These are phyloP conservation scores for Physcomitrium patens DNA, from an alignment of 225 moss, liverwort and hornwort genomes.

Conservation along the genomic window DNA sequence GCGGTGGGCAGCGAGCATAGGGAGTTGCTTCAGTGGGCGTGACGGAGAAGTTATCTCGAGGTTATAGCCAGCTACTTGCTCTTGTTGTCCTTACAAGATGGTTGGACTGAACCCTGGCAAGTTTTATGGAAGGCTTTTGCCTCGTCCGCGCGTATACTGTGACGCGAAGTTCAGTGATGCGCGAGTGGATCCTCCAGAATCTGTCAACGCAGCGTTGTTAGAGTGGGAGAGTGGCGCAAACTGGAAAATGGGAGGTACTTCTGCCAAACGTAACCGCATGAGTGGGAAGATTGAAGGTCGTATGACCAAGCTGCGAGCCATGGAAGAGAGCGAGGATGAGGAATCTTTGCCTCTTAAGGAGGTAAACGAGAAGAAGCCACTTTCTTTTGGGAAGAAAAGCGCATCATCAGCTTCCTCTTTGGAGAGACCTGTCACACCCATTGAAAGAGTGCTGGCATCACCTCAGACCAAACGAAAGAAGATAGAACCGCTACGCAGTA, in stretches of 20 bases:
- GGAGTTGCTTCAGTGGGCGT: not conserved
- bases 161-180: constrained; percentile 52
- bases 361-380: not conserved
- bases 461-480: constrained; percentile 23
- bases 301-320: constrained; percentile 66
- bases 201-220: constrained; percentile 58
- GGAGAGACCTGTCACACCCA: constrained; percentile 39
- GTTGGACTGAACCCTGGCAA: constrained; percentile 61
- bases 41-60: not conserved
- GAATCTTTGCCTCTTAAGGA: constrained; percentile 14
- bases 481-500: constrained; percentile 36
- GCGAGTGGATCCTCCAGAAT: constrained; percentile 62
- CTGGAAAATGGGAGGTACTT: constrained; percentile 87
- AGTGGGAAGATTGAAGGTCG: constrained; percentile 86
- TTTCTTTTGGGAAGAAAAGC: constrained; percentile 19
- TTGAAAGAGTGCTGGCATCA: constrained; percentile 41
- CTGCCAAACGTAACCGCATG: constrained; percentile 62
- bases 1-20: not conserved
- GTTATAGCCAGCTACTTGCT: not conserved
- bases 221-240: constrained; percentile 73
- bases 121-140: constrained; percentile 78
- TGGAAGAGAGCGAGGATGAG: constrained; percentile 60
- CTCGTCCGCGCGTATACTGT: constrained; percentile 71
- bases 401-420: not conserved
- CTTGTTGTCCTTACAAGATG: constrained; percentile 13